A percentile compares a stretch with the other conserved stretches of the same genome.
Conservation (phyloP, 148 eudicot genomes). For the Persicaria tinctoria region DNA sequence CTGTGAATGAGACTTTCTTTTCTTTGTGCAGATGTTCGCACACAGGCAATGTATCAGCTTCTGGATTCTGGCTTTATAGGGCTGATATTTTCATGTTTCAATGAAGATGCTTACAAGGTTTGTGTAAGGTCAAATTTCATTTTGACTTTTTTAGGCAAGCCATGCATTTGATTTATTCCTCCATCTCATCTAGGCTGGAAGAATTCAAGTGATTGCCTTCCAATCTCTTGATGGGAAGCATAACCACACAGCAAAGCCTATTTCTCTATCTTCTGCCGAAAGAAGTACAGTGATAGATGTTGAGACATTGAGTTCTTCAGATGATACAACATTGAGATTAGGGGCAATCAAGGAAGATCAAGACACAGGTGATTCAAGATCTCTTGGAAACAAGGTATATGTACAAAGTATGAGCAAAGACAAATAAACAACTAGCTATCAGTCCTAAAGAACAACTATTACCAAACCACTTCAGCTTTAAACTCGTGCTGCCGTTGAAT, state of each 20-base stretch:
- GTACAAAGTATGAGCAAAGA: not conserved
- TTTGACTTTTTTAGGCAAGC: not conserved
- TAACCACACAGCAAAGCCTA: constrained; percentile 40
- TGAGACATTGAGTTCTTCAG: constrained; percentile 72
- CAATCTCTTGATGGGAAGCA: constrained; percentile 94
- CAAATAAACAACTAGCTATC: not conserved
- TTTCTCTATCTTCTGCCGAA: constrained; percentile 51
- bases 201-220: constrained; percentile 96
- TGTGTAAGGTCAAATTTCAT: constrained; percentile 20
- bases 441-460: not conserved
- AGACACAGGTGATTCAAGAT: constrained; percentile 69
- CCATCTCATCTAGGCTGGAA: constrained; percentile 53
- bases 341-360: constrained; percentile 46
- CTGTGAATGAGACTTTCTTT: constrained; percentile 4
- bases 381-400: constrained; percentile 49
- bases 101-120: constrained; percentile 93
- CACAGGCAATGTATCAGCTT: constrained; percentile 99
- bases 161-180: not conserved
- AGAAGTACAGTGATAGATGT: constrained; percentile 54
- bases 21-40: constrained; percentile 79
- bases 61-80: constrained; percentile 97
- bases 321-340: constrained; percentile 39
- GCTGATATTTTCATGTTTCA: constrained; percentile 96
- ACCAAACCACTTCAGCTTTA: not conserved
- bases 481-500: not conserved